Percentiles rank a stretch among this genome's conserved stretches.
These are phyloP conservation scores for Phytophthora ohioensis DNA, from an alignment of 352 stramenopile species.

Conservation along the genomic window DNA sequence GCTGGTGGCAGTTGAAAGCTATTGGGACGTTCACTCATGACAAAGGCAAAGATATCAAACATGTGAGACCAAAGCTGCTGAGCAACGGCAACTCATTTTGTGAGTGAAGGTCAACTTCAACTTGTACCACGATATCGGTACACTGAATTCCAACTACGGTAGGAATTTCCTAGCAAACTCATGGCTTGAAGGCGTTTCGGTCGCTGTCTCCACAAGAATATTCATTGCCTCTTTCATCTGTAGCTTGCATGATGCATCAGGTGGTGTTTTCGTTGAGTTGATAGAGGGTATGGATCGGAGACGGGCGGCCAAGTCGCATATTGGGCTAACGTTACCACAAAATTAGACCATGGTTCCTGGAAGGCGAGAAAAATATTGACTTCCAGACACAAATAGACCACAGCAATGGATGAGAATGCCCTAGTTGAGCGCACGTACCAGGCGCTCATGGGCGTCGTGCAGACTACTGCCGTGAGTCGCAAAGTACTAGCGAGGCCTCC, in stretches of 20 bases:
- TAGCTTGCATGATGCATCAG: too few relatives aligned
- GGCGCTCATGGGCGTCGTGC: conserved; percentile 64
- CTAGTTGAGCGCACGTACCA: conserved; percentile 76
- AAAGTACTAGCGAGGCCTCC: conserved; percentile 76
- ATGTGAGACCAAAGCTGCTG: conserved; percentile 3
- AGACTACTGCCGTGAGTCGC: conserved; percentile 73
- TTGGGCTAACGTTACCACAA: not conserved
- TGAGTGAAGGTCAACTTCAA: conserved; percentile 46
- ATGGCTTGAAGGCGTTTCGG: too few relatives aligned
- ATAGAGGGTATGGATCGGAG: too few relatives aligned
- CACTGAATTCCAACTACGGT: not conserved
- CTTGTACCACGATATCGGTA: conserved; percentile 15
- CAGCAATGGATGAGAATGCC: conserved; percentile 30
- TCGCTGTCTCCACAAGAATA: not conserved
- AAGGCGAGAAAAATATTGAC: not conserved
- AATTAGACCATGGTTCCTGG: not conserved
- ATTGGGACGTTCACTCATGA: conserved; percentile 30
- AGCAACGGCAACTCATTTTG: conserved; percentile 1
- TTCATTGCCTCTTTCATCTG: not conserved
- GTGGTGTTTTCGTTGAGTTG: too few relatives aligned
- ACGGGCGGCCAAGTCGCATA: not conserved
- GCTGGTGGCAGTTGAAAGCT: not conserved
- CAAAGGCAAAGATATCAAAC: not conserved
- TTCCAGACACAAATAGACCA: not conserved
- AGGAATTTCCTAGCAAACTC: too few relatives aligned